These are phyloP conservation scores for Fraxinus paxiana DNA, from an alignment of 305 asterid species.

Conservation along the genomic window DNA sequence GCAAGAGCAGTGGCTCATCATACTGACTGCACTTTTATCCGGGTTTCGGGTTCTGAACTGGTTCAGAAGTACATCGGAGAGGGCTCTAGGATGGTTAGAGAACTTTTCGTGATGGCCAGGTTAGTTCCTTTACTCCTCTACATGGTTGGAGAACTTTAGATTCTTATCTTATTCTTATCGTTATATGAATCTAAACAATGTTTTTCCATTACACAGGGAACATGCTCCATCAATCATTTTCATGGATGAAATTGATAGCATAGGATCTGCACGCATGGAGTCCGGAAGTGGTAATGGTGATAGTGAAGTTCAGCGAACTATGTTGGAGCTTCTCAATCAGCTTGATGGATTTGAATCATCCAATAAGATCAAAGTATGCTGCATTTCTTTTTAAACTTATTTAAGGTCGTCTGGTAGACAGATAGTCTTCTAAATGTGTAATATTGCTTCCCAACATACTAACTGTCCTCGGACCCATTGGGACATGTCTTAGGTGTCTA, in stretches of 20 bases:
- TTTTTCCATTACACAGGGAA: conserved; percentile 47
- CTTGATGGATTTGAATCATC: conserved; percentile 98
- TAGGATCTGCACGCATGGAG: conserved; percentile 87
- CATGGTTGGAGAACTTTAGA: neutral
- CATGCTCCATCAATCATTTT: conserved; percentile 93
- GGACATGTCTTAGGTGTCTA: neutral
- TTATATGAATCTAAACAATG: conserved; percentile 4
- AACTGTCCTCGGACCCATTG: neutral
- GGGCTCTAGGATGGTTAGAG: conserved; percentile 99
- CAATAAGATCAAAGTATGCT: conserved; percentile 63
- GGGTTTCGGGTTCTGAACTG: conserved; percentile 96
- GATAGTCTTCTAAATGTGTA: neutral
- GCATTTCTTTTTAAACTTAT: neutral
- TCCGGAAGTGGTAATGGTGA: conserved; percentile 96
- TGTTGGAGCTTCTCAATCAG: conserved; percentile 94
- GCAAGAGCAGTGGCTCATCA: conserved; percentile 99
- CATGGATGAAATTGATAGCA: conserved; percentile 98
- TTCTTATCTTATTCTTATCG: neutral
- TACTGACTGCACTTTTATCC: conserved; percentile 91
- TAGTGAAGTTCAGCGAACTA: conserved; percentile 93
- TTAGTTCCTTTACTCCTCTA: conserved; percentile 27
- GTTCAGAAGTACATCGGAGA: conserved; percentile 97
- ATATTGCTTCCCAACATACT: neutral
- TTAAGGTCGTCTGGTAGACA: neutral
- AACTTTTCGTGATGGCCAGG: conserved; percentile 99